phyloP scores from a whole-genome alignment of 768 basidiomycete genomes.

The Plicaturopsis crispa region DNA sequence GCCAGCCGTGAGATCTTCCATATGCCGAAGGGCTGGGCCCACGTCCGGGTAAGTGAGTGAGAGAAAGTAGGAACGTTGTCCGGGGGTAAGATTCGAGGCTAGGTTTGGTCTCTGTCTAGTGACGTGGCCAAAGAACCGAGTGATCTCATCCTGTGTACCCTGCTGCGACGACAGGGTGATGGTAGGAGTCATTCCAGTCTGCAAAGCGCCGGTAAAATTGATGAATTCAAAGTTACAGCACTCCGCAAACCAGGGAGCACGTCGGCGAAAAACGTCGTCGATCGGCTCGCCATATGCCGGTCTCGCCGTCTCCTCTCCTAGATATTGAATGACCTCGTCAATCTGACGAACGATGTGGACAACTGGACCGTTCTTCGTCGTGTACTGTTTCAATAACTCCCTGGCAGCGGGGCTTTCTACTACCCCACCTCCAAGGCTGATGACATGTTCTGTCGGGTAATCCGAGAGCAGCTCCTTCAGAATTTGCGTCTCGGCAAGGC shows the following conservation, averaged over 20 bases:
- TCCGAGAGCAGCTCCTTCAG: constrained; percentile 59
- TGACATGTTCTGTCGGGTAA: constrained; percentile 54
- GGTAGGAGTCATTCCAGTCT: constrained; percentile 12
- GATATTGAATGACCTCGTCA: constrained; percentile 74
- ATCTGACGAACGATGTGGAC: constrained; percentile 80
- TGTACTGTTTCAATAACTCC: constrained; percentile 62
- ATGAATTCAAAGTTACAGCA: constrained; percentile 79
- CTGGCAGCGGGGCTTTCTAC: constrained; percentile 81
- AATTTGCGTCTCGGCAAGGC: constrained; percentile 64
- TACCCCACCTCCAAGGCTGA: constrained; percentile 92
- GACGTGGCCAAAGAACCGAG: constrained; percentile 85
- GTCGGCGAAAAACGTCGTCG: constrained; percentile 73
- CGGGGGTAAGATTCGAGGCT: constrained; percentile 40
- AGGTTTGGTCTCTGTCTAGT: constrained; percentile 66
- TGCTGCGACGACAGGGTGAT: constrained; percentile 15
- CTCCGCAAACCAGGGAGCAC: constrained; percentile 82
- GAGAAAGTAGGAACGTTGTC: constrained; percentile 82
- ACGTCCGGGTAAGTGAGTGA: constrained; percentile 90
- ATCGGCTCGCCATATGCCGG: constrained; percentile 89
- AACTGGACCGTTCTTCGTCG: constrained; percentile 55
- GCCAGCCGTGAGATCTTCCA: constrained; percentile 73
- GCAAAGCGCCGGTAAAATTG: constrained; percentile 49
- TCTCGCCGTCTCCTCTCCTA: constrained; percentile 65
- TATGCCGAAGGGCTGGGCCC: constrained; percentile 52
- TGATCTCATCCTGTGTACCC: constrained; percentile 52